These are phyloP conservation scores for Ogataea pini DNA, from an alignment of 805 yeast genomes.

Conservation along the genomic window DNA sequence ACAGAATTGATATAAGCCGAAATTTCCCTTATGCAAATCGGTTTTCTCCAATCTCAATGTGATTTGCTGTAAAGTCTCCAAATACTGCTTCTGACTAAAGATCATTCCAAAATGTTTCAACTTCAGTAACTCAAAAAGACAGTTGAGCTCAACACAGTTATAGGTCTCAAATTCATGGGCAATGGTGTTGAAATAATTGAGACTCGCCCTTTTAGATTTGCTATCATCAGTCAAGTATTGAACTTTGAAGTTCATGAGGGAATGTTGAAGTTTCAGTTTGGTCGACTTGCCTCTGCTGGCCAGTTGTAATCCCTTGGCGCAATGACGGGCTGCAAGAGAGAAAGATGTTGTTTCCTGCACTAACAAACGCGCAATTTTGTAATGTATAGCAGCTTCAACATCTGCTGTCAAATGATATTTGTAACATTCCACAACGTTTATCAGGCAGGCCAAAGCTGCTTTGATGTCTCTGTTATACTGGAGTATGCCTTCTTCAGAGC, in stretches of 20 bases:
- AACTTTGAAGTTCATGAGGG: conserved; percentile 40
- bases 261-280: conserved; percentile 35
- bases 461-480: conserved; percentile 36
- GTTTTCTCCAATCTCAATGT: conserved; percentile 10
- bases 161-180: conserved; percentile 23
- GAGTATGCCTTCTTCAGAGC: conserved; percentile 23
- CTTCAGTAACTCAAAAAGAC: conserved; percentile 37
- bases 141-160: conserved; percentile 23
- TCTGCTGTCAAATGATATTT: conserved; percentile 32
- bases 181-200: conserved; percentile 35
- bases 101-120: conserved; percentile 33
- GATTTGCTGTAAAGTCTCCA: conserved; percentile 18
- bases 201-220: conserved; percentile 24
- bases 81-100: conserved; percentile 31
- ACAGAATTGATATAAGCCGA: conserved; percentile 26
- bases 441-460: conserved; percentile 39
- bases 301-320: conserved; percentile 32
- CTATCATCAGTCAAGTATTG: conserved; percentile 31
- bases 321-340: conserved; percentile 42
- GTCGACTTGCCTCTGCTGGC: conserved; percentile 27
- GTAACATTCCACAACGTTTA: conserved; percentile 37
- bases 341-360: conserved; percentile 43
- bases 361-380: conserved; percentile 39
- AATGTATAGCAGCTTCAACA: conserved; percentile 37
- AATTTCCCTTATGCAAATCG: conserved; percentile 12